Evolutionary conservation across 2,329 filamentous ascomycete species (phyloP).

Genomic region (Cylindrodendrum hubeiense): DNA sequence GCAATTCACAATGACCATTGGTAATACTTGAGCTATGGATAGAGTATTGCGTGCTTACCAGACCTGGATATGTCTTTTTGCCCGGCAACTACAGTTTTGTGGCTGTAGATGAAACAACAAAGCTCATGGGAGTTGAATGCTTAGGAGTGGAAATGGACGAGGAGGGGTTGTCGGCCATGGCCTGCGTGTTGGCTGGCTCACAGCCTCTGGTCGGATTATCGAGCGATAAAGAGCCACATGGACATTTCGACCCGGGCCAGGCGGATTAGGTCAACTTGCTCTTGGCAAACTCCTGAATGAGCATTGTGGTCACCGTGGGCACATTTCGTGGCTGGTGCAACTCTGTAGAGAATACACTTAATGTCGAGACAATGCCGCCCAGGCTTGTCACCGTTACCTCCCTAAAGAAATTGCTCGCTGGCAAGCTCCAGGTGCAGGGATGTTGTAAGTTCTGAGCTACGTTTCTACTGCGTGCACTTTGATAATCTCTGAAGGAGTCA

Average conservation of each 20-base stretch:
- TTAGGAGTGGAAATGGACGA: constrained; percentile 74
- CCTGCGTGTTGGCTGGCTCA: constrained; percentile 85
- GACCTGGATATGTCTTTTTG: constrained; percentile 74
- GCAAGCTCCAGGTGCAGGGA: constrained; percentile 81
- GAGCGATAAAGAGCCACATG: constrained; percentile 81
- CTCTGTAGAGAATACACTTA: constrained; percentile 81
- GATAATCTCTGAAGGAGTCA: too few species aligned
- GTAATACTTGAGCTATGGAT: constrained; percentile 76
- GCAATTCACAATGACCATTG: constrained; percentile 75
- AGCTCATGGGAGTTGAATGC: constrained; percentile 67
- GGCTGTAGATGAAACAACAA: constrained; percentile 72
- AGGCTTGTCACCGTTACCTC: constrained; percentile 79
- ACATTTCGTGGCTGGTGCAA: constrained; percentile 84
- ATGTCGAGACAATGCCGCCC: constrained; percentile 78
- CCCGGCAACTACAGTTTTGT: constrained; percentile 68
- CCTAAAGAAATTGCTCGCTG: constrained; percentile 80
- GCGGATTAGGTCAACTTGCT: constrained; percentile 81
- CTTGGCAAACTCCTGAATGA: constrained; percentile 89
- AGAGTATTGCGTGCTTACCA: constrained; percentile 73
- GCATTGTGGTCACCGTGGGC: constrained; percentile 88
- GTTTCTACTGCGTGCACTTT: too few species aligned
- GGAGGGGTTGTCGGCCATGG: constrained; percentile 74
- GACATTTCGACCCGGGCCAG: constrained; percentile 83
- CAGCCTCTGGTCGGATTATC: constrained; percentile 81
- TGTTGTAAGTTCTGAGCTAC: constrained; percentile 72